These are phyloP conservation scores for Zostera marina DNA, from an alignment of 116 monocot genomes.

Conservation along the genomic window DNA sequence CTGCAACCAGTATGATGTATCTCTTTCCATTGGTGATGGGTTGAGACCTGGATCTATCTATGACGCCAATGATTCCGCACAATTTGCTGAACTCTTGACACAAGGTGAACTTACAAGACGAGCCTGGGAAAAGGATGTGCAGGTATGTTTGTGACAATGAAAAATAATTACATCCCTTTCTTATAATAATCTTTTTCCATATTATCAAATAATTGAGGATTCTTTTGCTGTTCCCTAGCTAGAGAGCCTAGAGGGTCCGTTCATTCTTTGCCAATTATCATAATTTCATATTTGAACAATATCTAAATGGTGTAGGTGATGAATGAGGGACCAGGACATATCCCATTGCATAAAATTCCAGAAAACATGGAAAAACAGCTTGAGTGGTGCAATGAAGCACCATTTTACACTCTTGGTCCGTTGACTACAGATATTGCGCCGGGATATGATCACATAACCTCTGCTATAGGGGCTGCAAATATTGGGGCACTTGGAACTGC, in stretches of 20 bases:
- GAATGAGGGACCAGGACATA: slow-evolving; percentile 97
- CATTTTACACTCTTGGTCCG: slow-evolving; percentile 94
- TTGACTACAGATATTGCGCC: slow-evolving; percentile 97
- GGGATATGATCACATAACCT: slow-evolving; percentile 98
- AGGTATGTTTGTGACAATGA: slow-evolving; percentile 41
- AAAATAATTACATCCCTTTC: neutral
- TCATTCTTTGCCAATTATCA: neutral
- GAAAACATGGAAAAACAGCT: slow-evolving; percentile 93
- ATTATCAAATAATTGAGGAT: neutral
- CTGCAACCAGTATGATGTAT: slow-evolving; percentile 87
- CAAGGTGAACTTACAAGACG: slow-evolving; percentile 83
- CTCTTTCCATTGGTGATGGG: slow-evolving; percentile 91
- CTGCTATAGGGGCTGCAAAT: slow-evolving; percentile 93
- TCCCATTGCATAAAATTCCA: slow-evolving; percentile 95
- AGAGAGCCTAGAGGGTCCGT: neutral
- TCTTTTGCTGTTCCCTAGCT: neutral
- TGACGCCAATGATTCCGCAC: slow-evolving; percentile 94
- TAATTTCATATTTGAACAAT: neutral
- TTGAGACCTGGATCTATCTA: slow-evolving; percentile 90
- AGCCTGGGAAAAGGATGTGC: slow-evolving; percentile 97
- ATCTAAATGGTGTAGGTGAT: slow-evolving; percentile 43
- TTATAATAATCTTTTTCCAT: neutral
- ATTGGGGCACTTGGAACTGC: slow-evolving; percentile 94
- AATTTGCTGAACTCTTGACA: slow-evolving; percentile 92
- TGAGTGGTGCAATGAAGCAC: slow-evolving; percentile 92